These are phyloP conservation scores for Cyathus striatus DNA, from an alignment of 768 basidiomycete genomes.

Conservation along the genomic window DNA sequence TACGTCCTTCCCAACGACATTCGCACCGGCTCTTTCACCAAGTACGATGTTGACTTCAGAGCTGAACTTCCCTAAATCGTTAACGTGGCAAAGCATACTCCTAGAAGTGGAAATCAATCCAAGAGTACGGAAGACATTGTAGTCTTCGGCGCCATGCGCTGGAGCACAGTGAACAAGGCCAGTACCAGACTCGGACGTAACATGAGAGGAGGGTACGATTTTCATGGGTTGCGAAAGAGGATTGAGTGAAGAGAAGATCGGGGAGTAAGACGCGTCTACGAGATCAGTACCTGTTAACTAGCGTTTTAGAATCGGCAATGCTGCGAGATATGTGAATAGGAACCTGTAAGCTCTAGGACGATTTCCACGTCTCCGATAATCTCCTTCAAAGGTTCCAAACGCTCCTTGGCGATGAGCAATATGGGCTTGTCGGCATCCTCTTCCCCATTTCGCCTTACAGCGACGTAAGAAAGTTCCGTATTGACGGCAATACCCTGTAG, in stretches of 20 bases:
- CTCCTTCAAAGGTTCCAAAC: slow-evolving; percentile 32
- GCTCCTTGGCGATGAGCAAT: slow-evolving; percentile 45
- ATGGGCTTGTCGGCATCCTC: slow-evolving; percentile 17
- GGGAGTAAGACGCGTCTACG: slow-evolving; percentile 52
- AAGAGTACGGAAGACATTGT: slow-evolving; percentile 61
- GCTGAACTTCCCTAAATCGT: slow-evolving; percentile 69
- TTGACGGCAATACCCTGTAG: slow-evolving; percentile 88
- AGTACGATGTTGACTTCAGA: slow-evolving; percentile 51
- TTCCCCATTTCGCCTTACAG: slow-evolving; percentile 29
- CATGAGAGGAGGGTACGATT: slow-evolving; percentile 69
- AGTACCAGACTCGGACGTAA: slow-evolving; percentile 85
- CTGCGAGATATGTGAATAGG: background rate
- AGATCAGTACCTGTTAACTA: slow-evolving; percentile 42
- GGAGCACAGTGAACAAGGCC: slow-evolving; percentile 95
- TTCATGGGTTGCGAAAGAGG: slow-evolving; percentile 25
- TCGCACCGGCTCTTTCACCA: slow-evolving; percentile 36
- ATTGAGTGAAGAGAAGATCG: slow-evolving; percentile 47
- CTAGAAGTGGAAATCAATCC: slow-evolving; percentile 41
- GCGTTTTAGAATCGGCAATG: background rate
- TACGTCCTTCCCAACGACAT: slow-evolving; percentile 66
- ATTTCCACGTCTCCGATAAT: slow-evolving; percentile 33
- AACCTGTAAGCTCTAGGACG: slow-evolving; percentile 32
- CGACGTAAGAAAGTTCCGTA: slow-evolving; percentile 60
- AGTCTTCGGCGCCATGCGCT: slow-evolving; percentile 93
- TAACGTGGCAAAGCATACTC: slow-evolving; percentile 75